Evolutionary conservation across 2,329 filamentous ascomycete genomes (phyloP).

Genomic region (Sporothrix pallida): DNA sequence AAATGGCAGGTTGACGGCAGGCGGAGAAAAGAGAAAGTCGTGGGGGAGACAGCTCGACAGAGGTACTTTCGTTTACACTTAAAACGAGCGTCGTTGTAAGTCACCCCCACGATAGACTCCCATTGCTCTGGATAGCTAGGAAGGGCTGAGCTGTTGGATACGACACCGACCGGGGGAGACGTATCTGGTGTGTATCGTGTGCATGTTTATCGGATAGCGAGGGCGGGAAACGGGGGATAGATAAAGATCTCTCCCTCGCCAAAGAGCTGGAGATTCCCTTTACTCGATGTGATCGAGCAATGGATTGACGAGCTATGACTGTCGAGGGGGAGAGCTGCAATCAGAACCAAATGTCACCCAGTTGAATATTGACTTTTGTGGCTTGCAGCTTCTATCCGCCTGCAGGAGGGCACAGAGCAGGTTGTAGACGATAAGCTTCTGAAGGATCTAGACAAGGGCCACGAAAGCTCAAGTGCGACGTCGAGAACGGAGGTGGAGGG

Average conservation of each 20-base stretch:
- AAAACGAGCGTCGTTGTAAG: not conserved
- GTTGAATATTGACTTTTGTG: not conserved
- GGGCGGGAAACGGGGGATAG: not conserved
- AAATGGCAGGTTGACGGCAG: not conserved
- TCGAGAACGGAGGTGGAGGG: not conserved
- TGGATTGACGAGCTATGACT: slow-evolving; percentile 27
- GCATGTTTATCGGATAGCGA: slow-evolving; percentile 1
- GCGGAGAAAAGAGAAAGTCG: not conserved
- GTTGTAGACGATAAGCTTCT: slow-evolving; percentile 4
- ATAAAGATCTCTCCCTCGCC: slow-evolving; percentile 12
- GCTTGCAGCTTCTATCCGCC: not conserved
- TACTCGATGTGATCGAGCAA: slow-evolving; percentile 37
- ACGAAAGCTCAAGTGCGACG: too few relatives aligned
- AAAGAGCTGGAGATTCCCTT: slow-evolving; percentile 9
- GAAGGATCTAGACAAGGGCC: not conserved
- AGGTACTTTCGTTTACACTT: not conserved
- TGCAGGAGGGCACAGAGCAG: not conserved
- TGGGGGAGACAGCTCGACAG: not conserved
- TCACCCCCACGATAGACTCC: not conserved
- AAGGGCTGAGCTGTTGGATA: not conserved
- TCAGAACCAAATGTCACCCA: too few relatives aligned
- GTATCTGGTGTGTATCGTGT: not conserved
- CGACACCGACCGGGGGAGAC: not conserved
- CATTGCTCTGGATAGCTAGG: not conserved
- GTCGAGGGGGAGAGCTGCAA: not conserved